Base-by-base conservation (phyloP, 768 basidiomycete species). In the Leccinum subgranulosum region DNA sequence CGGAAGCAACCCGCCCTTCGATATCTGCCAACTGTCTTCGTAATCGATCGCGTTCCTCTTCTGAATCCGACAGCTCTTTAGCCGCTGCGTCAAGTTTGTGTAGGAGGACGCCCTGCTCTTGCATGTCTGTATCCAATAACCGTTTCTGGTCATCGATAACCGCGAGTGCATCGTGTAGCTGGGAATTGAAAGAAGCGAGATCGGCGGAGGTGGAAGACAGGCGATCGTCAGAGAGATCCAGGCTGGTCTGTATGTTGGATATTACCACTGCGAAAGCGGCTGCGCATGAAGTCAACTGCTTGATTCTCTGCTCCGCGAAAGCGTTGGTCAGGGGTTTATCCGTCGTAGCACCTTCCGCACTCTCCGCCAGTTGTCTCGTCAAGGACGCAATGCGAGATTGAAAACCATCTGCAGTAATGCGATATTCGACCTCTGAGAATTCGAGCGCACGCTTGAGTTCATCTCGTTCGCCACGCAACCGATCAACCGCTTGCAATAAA, bases 381-480 rank as follows among this genome's bases (percentile, higher is more conserved):
- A 61, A 69, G 56, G 51, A 72, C 1, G 75, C 68, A 21, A 87
- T 71, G 56, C 80, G 81, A 33, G 76, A 74, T 64, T 85, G 79
- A 49, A 87, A 69, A 0, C 84, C 80, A 58, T 89, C 81, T 15
- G 84, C 78, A 3, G 83, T 74, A 63, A 89, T 87, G 60, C 76
- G 81, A 25, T 83, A 82, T 71, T 92, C 90, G 3, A 78, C 75
- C 60, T 87, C 80, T 54, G 87, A 73, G 70, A 91, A 92, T 50
- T 87, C 79, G 14, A 92, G 70, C 54, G 86, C 80, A 6, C 84
- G 79, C 51, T 79, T 79, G 27, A 90, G 77, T 48, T 71, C 74
- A 60, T 91, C 85, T 5, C 89, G 79, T 62, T 92, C 88, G 25
- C 25, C 25, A 25, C 25, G 25, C 25, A 25, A 74, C 33, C 89